Evolutionary conservation across 176 grass and related monocot species (phyloP), one percentile per base, ranked within the genome.

Genomic region (Phyllostachys edulis): DNA sequence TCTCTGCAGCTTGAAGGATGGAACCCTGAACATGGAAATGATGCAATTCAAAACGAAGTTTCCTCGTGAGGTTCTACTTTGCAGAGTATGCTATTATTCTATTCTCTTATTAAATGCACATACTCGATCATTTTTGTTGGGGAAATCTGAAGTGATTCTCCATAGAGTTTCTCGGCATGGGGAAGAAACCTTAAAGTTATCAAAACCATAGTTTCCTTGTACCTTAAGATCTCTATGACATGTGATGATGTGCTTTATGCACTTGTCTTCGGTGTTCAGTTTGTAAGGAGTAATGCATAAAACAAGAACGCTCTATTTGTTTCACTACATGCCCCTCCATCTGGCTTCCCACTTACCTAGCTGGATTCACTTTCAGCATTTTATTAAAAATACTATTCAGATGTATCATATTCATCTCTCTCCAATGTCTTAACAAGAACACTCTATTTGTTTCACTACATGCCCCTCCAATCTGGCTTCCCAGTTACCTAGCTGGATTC

Each of bases 11-110:
- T 85, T 98, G 80, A 98, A 98, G 81, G 96, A 98, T 87, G 96
- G 96, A 92, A 98, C 80, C 60, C 73, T 98, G 54, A 98, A 98
- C 89, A 90, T 90, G 87, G 96, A 98, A 73, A 89, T 98, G 83
- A 80, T 98, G 73, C 93, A 89, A 73, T 98, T 98, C 75, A 98
- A 98, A 85, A 87, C 82, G 0, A 93, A 76, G 44, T 98, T 98
- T 90, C 96, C 96, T 72, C 93, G 89, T 49, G 96, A 98, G 89
- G 73, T 98, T 71, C 88, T 98, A 62, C 91, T 98, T 75, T 98
- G 96, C 84, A 89, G 96, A 93, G 96, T 98, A 98, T 87, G 84
- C 42, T 64, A 47, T 32, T 44, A 56, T 78, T 57, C 24, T 20
- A 26, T 47, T 54, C 7, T 72, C 26, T 34, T 54, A 54, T 75